Base-by-base conservation (phyloP, 2,329 filamentous ascomycete genomes). In the Botrytis pseudocinerea region DNA sequence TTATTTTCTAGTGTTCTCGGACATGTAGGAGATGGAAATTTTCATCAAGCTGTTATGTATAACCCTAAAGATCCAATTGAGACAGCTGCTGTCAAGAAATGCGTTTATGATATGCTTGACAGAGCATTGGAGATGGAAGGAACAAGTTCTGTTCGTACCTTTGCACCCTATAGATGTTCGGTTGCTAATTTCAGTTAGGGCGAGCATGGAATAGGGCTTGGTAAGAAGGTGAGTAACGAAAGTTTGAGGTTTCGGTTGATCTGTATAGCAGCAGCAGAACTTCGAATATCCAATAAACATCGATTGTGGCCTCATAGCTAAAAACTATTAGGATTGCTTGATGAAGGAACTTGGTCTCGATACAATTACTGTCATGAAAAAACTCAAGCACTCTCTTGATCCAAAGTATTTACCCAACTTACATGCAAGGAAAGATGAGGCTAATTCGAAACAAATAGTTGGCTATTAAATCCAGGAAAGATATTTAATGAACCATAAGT, bases 21-120 rank as follows among this genome's bases (percentile, higher is more conserved):
- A 8, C 94, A 97, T 80, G 91, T 97, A 71, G 94, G 94, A 22
- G 94, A 97, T 80, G 94, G 94, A 59, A 97, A 97, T 82, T 97
- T 97, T 84, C 94, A 97, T 81, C 91, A 94, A 81, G 93, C 91
- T 79, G 95, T 98, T 82, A 92, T 97, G 84, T 97, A 97, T 81
- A 89, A 95, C 82, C 88, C 88, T n/a, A 86, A 86, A 40, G 86
- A 94, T 73, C 87, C 89, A 7, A 87, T 85, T 28, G 92, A 97
- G 82, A 87, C 88, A 69, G 90, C 86, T 51, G 91, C 91, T 75
- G 93, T 96, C 2, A 92, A 95, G 79, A 87, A 86, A 72, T 93
- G 92, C 75, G 93, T 97, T 54, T 89, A 95, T 79, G 91, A 93
- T 77, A 97, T 97, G 94, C 93, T 97, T 28, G 88, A 92, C 77